Evolutionary conservation across 2,329 filamentous ascomycete species (phyloP).

Genomic region (Xylariales sp.): DNA sequence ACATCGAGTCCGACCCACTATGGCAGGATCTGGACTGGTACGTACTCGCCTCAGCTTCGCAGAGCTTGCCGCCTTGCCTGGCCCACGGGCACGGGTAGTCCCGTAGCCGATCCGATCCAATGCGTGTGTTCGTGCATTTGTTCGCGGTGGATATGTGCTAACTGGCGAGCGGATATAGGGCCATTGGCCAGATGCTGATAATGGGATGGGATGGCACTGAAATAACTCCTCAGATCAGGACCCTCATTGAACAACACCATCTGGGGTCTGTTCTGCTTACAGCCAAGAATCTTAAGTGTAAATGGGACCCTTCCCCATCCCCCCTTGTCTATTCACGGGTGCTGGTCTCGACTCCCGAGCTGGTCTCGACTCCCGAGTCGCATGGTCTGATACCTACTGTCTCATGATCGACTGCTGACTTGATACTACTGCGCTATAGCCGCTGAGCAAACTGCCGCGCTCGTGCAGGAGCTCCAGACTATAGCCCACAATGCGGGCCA

Average conservation of each 20-base stretch:
- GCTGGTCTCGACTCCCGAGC: too few relatives aligned
- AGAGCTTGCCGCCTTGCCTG: too few relatives aligned
- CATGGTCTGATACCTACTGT: background rate
- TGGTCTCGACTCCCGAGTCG: background rate
- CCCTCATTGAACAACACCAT: constrained; percentile 77
- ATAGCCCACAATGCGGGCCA: constrained; percentile 90
- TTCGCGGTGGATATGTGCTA: too few relatives aligned
- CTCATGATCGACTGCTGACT: background rate
- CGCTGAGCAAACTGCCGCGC: constrained; percentile 80
- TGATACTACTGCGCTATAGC: constrained; percentile 54
- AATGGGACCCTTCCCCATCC: constrained; percentile 18
- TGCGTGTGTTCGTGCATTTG: too few relatives aligned
- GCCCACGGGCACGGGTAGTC: too few relatives aligned
- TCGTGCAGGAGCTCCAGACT: constrained; percentile 88
- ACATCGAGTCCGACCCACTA: constrained; percentile 54
- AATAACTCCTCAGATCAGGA: constrained; percentile 77
- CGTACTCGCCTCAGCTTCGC: too few relatives aligned
- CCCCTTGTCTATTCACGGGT: background rate
- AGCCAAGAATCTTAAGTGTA: constrained; percentile 82
- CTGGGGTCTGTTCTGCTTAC: constrained; percentile 83
- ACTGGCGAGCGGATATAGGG: constrained; percentile 42
- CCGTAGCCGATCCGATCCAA: too few relatives aligned
- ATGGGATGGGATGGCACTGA: constrained; percentile 85
- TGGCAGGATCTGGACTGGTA: constrained; percentile 78
- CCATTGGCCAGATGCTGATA: constrained; percentile 72